Evolutionary conservation across 2,329 filamentous ascomycete species (phyloP), one percentile per base, ranked within the genome.

Genomic region (Periglandula ipomoeae): DNA sequence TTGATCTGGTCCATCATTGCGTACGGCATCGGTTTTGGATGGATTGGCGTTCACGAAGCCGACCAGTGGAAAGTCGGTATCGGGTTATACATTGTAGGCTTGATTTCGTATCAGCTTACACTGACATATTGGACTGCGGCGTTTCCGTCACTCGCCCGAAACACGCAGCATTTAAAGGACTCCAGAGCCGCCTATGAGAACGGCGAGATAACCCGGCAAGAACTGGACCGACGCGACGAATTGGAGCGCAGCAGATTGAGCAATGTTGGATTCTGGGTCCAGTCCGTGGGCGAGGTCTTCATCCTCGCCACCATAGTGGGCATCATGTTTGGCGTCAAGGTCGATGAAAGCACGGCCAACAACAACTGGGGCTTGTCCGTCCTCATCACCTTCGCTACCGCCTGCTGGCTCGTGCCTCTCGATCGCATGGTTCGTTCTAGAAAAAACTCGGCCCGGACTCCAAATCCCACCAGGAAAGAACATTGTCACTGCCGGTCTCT

Each of bases 61-160:
- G 67, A 71, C 3, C 70, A 81, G 58, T 87, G 83, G 83, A 70
- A 75, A 43, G 65, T 73, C 8, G 83, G 70, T 0, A 71, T 78
- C 0, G 82, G 74, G 0, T 61, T 87, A 15, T 86, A 86, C 59
- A 81, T 85, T 48, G 74, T 84, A 15, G 82, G 81, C 2, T 61
- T 85, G 38, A 81, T 86, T 53, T 75, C 76, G 1, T 85, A 85
- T 55, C 81, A 85, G 62, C 75, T 82, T 2, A 82, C 79, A 0
- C 66, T 85, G 44, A 85, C 82, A 0, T 85, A 84, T 60, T 85
- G 81, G 79, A 83, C 80, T 0, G 81, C 82, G 0, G 80, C 82
- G 0, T 70, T 70, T 39, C 68, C 68, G 1, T 59, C 61, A 8
- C 59, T 70, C 19, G 67, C 68, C 2, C 63, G 68, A 35, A 68